Percentiles rank a stretch among this genome's conserved stretches.
These are phyloP conservation scores for Aspergillus conjunctus DNA, from an alignment of 495 filamentous ascomycete genomes.

Conservation along the genomic window DNA sequence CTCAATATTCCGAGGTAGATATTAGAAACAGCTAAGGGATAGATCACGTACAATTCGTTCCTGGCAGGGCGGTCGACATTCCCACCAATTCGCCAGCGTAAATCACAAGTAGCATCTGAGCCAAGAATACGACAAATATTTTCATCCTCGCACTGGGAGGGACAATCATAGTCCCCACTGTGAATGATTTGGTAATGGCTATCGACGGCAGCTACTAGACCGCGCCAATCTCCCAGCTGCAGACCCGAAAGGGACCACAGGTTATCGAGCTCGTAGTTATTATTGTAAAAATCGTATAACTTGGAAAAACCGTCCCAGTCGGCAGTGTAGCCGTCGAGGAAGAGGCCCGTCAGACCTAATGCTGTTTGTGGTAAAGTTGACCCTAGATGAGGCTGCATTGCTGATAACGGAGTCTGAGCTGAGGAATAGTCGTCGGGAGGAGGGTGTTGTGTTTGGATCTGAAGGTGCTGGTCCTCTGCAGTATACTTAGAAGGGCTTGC, in stretches of 20 bases:
- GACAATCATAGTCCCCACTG: slow-evolving; percentile 37
- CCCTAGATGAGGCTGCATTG: slow-evolving; percentile 31
- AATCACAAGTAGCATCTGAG: slow-evolving; percentile 29
- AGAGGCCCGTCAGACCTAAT: slow-evolving; percentile 38
- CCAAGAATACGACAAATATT: slow-evolving; percentile 43
- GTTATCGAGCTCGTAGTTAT: slow-evolving; percentile 46
- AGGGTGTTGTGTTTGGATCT: slow-evolving; percentile 37
- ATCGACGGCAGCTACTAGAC: slow-evolving; percentile 50
- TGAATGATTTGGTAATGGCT: slow-evolving; percentile 48
- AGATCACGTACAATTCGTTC: slow-evolving; percentile 45
- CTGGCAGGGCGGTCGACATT: slow-evolving; percentile 28
- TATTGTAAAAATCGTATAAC: slow-evolving; percentile 43
- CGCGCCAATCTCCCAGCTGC: slow-evolving; percentile 47
- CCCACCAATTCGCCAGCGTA: slow-evolving; percentile 47
- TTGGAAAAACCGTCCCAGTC: slow-evolving; percentile 44
- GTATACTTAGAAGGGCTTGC: slow-evolving; percentile 32
- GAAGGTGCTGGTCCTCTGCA: slow-evolving; percentile 36
- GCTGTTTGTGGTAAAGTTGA: slow-evolving; percentile 24
- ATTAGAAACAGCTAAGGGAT: background rate
- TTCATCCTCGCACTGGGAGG: slow-evolving; percentile 34
- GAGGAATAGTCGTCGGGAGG: slow-evolving; percentile 31
- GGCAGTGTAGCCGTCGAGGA: slow-evolving; percentile 42
- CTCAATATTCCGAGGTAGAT: background rate
- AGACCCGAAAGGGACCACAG: slow-evolving; percentile 49
- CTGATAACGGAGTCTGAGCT: slow-evolving; percentile 29